These are phyloP conservation scores for Pseudogymnoascus sp. DNA, from an alignment of 2,329 filamentous ascomycete genomes.

Conservation along the genomic window DNA sequence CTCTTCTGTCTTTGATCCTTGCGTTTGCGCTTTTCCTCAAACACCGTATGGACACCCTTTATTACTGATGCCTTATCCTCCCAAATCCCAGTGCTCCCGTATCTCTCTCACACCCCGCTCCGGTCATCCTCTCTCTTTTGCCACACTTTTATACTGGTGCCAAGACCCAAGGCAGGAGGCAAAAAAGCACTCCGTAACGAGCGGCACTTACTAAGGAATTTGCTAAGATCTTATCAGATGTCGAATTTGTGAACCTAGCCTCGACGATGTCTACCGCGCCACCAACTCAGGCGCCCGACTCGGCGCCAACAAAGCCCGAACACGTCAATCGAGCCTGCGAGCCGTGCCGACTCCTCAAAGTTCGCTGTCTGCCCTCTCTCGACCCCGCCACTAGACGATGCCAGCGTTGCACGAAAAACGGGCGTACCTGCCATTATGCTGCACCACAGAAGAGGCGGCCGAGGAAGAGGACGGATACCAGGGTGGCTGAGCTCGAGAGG, in stretches of 20 bases:
- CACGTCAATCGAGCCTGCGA: constrained; percentile 31
- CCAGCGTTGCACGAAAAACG: constrained; percentile 30
- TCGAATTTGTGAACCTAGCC: neutral
- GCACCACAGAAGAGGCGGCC: constrained; percentile 32
- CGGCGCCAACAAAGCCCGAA: neutral
- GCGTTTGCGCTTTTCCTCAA: neutral
- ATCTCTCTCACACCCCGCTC: neutral
- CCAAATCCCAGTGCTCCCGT: neutral
- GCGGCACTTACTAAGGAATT: constrained; percentile 7
- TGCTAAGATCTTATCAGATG: constrained; percentile 9
- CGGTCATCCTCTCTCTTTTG: neutral
- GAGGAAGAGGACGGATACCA: constrained; percentile 34
- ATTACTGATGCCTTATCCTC: constrained; percentile 7
- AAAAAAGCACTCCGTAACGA: neutral
- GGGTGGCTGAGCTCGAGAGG: constrained; percentile 35
- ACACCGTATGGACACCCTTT: constrained; percentile 4
- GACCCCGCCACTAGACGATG: constrained; percentile 19
- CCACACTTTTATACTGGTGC: neutral
- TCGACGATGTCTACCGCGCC: constrained; percentile 1
- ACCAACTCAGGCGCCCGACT: neutral
- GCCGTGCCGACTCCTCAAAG: constrained; percentile 33
- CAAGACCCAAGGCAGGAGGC: neutral
- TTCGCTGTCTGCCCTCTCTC: constrained; percentile 29
- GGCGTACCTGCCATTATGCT: constrained; percentile 31
- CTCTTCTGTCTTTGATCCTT: neutral